Evolutionary conservation across 2,329 filamentous ascomycete species (phyloP).

Genomic region (Arthrobotrys sphaeroides): DNA sequence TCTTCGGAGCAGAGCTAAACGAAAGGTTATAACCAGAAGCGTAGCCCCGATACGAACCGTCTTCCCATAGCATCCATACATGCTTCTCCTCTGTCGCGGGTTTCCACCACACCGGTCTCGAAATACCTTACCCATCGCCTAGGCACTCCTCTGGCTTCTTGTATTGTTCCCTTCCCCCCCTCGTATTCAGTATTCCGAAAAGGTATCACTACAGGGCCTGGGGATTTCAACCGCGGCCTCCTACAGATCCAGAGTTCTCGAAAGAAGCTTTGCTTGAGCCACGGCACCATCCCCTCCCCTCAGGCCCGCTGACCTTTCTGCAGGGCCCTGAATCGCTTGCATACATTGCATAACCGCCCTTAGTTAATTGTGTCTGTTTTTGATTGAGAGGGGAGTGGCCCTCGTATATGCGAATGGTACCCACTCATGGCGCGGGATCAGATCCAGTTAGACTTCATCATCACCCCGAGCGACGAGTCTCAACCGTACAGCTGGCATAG

Average conservation of each 20-base stretch:
- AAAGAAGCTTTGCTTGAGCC: slow-evolving; percentile 18
- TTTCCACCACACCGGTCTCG: neutral
- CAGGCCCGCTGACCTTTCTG: slow-evolving; percentile 11
- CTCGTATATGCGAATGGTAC: slow-evolving; percentile 44
- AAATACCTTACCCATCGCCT: slow-evolving; percentile 1
- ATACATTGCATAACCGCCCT: slow-evolving; percentile 40
- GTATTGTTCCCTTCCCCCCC: slow-evolving; percentile 7
- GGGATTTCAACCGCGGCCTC: slow-evolving; percentile 16
- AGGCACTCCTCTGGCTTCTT: neutral
- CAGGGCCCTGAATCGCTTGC: slow-evolving; percentile 28
- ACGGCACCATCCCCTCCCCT: neutral
- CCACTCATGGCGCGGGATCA: slow-evolving; percentile 52
- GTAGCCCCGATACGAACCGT: slow-evolving; percentile 48
- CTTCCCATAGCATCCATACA: slow-evolving; percentile 18
- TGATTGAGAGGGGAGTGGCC: slow-evolving; percentile 42
- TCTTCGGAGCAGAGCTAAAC: slow-evolving; percentile 47
- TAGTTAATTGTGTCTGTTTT: slow-evolving; percentile 11
- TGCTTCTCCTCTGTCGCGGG: slow-evolving; percentile 2
- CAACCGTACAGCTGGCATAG: slow-evolving; percentile 31
- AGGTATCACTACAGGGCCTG: slow-evolving; percentile 28
- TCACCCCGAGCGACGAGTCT: slow-evolving; percentile 32
- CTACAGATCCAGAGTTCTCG: slow-evolving; percentile 25
- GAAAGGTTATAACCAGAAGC: slow-evolving; percentile 52
- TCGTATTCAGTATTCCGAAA: slow-evolving; percentile 49
- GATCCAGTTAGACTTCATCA: slow-evolving; percentile 51